Conservation (phyloP, 306 rosid genomes). For the Aeschynomene evenia region DNA sequence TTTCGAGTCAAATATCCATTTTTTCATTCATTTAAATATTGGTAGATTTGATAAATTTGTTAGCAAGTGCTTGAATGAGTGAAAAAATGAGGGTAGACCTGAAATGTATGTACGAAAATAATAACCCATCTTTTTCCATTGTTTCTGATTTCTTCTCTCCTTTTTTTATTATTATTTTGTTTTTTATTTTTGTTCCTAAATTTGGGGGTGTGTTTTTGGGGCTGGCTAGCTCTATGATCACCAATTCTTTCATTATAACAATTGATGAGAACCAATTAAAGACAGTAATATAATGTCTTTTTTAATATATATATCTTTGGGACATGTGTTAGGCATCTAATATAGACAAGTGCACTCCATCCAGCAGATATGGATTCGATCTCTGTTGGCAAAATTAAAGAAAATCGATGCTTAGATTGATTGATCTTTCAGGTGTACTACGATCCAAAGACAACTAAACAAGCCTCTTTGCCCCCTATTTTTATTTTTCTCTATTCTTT, state of each 20-base stretch:
- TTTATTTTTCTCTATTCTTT: not conserved
- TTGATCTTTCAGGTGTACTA: constrained; percentile 48
- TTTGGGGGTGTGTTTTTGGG: not conserved
- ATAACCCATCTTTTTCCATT: not conserved
- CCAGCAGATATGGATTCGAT: constrained; percentile 36
- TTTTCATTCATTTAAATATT: too few species aligned
- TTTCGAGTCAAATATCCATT: too few species aligned
- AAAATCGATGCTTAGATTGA: constrained; percentile 38
- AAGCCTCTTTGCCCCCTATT: constrained; percentile 24
- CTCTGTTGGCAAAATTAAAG: constrained; percentile 24
- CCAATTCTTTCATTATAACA: constrained; percentile 23
- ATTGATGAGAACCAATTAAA: constrained; percentile 20
- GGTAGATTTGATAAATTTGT: too few species aligned
- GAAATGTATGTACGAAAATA: too few species aligned
- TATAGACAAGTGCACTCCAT: constrained; percentile 22
- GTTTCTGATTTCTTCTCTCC: not conserved
- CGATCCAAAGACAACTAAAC: constrained; percentile 46
- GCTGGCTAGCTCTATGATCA: not conserved
- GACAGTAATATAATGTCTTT: constrained; percentile 6
- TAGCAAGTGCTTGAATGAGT: too few species aligned
- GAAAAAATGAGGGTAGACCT: too few species aligned
- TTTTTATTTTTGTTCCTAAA: not conserved
- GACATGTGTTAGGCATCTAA: constrained; percentile 45
- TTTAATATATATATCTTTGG: too few species aligned
- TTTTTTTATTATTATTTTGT: too few species aligned